Evolutionary conservation across 1,284 basidiomycete species (phyloP).

Genomic region (Phellopilus nigrolimitatus): DNA sequence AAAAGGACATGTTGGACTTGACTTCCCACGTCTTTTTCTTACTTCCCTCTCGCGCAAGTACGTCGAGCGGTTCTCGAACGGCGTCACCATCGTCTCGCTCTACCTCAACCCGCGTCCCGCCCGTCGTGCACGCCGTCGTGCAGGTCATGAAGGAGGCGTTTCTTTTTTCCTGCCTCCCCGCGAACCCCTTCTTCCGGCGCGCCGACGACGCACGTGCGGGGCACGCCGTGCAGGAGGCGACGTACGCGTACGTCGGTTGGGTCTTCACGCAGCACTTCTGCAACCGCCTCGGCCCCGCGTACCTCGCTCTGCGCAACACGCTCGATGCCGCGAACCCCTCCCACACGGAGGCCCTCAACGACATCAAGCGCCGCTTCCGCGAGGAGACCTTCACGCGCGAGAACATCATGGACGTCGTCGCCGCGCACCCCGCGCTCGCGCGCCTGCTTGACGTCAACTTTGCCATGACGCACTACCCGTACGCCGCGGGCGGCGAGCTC

Average conservation of each 20-base stretch:
- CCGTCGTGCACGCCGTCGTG: slow-evolving; percentile 94
- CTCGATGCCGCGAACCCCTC: slow-evolving; percentile 87
- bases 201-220: too few species aligned
- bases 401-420: slow-evolving; percentile 86
- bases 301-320: slow-evolving; percentile 80
- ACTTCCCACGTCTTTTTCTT: too few species aligned
- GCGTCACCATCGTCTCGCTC: slow-evolving; percentile 92
- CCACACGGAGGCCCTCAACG: slow-evolving; percentile 91
- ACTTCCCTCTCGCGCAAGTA: slow-evolving; percentile 89
- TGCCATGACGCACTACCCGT: slow-evolving; percentile 94
- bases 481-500: slow-evolving; percentile 61
- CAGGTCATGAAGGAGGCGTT: too few species aligned
- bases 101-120: slow-evolving; percentile 91
- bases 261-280: too few species aligned
- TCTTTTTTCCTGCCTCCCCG: too few species aligned
- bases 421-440: slow-evolving; percentile 79
- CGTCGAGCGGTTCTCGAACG: slow-evolving; percentile 97
- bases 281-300: too few species aligned
- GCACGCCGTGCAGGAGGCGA: too few species aligned
- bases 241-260: too few species aligned
- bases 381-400: slow-evolving; percentile 99
- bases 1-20: too few species aligned
- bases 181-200: too few species aligned
- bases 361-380: slow-evolving; percentile 95
- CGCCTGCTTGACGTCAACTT: slow-evolving; percentile 95